Base-by-base conservation (phyloP, 2,329 filamentous ascomycete species). In the Chrysoporthe cubensis region DNA sequence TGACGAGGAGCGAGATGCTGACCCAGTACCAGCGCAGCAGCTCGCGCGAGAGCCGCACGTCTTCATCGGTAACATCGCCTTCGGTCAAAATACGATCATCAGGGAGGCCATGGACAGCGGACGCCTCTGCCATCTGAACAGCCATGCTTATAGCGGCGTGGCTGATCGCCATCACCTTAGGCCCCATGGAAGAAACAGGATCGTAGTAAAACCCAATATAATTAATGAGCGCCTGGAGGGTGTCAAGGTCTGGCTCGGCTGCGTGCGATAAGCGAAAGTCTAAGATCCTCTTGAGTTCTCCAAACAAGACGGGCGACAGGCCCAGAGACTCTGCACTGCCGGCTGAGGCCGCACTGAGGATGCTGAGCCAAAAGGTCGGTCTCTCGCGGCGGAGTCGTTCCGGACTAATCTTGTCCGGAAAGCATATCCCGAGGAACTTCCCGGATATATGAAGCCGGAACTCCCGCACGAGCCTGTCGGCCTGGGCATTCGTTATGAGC, bases 341-440 rank as follows among this genome's bases (percentile, higher is more conserved):
- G 1, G 42, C 11, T 2, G 68, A 62, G 2, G 68, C 68, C 18
- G 68, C 68, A 16, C 68, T 65, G n/a, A 69, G 65, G 56, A 65
- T 56, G 50, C 68, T 69, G 48, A 69, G 65, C 68, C 68, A 69
- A 13, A 67, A 21, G 26, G 42, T 43, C 7, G 68, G 68, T 34
- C 42, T 60, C 13, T 43, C 11, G 14, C 50, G 21, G 32, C 68
- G 65, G 37, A 69, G 65, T 16, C 50, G 48, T 21, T 44, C 44
- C 26, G 52, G 46, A 8, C 26, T 37, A 14, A 54, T 37, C 4
- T 54, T 42, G 3, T 61, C 62, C 4, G 68, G 68, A 1, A 69
- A 8, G n/a, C 42, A 59, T 7, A 67, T 9, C 1, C 68, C 68
- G 1, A 67, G 65, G 42, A 58, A 50, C 11, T 58, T 44, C 16